Percentiles rank a stretch among this genome's conserved stretches.
Conservation (phyloP, 805 yeast species). For the Peterozyma xylosa region DNA sequence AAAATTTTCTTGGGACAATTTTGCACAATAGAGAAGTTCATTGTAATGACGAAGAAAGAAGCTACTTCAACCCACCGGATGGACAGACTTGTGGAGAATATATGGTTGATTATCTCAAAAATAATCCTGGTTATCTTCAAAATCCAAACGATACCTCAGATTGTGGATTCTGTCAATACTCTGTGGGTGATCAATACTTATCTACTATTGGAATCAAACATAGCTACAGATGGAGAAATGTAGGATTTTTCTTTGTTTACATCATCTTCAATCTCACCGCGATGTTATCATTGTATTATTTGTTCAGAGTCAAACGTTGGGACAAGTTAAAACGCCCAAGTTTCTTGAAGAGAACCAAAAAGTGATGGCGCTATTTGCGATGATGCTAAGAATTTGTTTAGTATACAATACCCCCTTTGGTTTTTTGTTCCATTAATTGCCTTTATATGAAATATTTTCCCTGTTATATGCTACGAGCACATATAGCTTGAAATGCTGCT, state of each 20-base stretch:
- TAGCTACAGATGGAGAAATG: slow-evolving; percentile 17
- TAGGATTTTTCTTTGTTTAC: slow-evolving; percentile 26
- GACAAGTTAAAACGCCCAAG: too few relatives aligned
- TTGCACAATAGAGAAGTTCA: slow-evolving; percentile 43
- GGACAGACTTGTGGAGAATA: slow-evolving; percentile 48
- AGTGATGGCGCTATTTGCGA: too few relatives aligned
- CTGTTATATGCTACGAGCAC: too few relatives aligned
- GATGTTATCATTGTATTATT: slow-evolving; percentile 29
- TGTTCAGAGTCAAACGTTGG: slow-evolving; percentile 21
- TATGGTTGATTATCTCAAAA: slow-evolving; percentile 24
- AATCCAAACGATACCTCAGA: slow-evolving; percentile 17
- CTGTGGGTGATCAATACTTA: slow-evolving; percentile 15
- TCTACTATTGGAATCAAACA: slow-evolving; percentile 10
- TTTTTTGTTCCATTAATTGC: too few relatives aligned
- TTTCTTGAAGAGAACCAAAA: too few relatives aligned
- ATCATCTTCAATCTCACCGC: slow-evolving; percentile 42
- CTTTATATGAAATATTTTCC: too few relatives aligned
- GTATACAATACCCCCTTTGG: too few relatives aligned
- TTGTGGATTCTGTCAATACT: slow-evolving; percentile 17
- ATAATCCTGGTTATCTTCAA: slow-evolving; percentile 39
- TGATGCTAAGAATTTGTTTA: too few relatives aligned
- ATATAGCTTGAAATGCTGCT: too few relatives aligned
- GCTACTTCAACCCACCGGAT: slow-evolving; percentile 41
- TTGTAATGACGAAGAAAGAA: slow-evolving; percentile 44
- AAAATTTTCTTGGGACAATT: slow-evolving; percentile 39